phyloP scores from a whole-genome alignment of 345 rosid genomes.

The Zanthoxylum bungeanum region DNA sequence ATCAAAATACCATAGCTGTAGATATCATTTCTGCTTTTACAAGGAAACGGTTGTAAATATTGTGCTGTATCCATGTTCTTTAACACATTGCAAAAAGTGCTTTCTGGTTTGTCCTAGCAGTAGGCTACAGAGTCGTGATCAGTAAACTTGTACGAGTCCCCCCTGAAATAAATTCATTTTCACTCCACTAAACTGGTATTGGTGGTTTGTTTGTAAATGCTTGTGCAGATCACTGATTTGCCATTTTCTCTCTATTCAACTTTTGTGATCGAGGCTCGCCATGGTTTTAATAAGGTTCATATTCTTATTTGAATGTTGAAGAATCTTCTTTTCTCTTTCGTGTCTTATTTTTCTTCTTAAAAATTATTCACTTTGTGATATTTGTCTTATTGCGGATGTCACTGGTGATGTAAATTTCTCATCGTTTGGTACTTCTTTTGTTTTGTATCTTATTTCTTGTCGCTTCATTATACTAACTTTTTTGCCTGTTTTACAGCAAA shows the following conservation, averaged over 20 bases:
- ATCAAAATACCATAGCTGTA: background rate
- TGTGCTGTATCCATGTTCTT: background rate
- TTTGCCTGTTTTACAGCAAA: constrained; percentile 66
- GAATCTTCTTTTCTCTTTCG: constrained; percentile 6
- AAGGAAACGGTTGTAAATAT: background rate
- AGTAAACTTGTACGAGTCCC: background rate
- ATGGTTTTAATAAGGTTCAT: constrained; percentile 94
- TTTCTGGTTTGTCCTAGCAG: background rate
- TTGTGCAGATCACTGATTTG: constrained; percentile 86
- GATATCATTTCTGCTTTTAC: background rate
- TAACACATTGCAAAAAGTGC: background rate
- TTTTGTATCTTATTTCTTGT: background rate
- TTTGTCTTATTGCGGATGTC: too few relatives aligned
- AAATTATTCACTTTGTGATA: constrained; percentile 9
- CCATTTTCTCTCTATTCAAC: constrained; percentile 97
- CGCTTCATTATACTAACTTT: constrained; percentile 12
- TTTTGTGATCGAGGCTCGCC: constrained; percentile 95
- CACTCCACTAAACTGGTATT: background rate
- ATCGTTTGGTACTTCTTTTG: background rate
- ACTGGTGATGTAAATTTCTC: too few relatives aligned
- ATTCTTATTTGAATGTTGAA: constrained; percentile 17
- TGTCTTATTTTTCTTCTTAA: constrained; percentile 11
- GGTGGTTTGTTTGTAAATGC: constrained; percentile 19
- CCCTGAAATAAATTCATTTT: background rate
- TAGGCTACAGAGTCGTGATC: background rate